Evolutionary conservation across 75 land plant species (phyloP), one percentile per base, ranked within the genome.

Genomic region (Selaginella tamariscina): DNA sequence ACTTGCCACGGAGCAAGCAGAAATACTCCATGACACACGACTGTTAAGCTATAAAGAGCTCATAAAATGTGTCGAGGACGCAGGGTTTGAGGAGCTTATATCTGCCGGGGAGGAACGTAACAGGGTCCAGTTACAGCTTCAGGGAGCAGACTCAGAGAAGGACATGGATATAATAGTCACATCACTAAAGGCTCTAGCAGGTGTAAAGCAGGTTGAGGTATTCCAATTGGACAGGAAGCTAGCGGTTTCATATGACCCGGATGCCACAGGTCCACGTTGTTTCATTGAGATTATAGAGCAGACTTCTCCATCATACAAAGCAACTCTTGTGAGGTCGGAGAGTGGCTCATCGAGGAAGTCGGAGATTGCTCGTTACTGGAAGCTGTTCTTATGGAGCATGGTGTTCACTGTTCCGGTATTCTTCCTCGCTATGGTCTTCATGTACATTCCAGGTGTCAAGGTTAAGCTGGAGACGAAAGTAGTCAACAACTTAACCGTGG

Each of bases 1-100:
- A n/a, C 82, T 92, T n/a, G 82, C 90, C 27, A 81, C 92, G 32
- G 95, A 89, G 68, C 88, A 88, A 78, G 89, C 89, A 32, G 88
- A 83, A 67, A 65, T 92, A 2, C 88, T 81, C 24, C 85, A 82
- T 81, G 86, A 92, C 65, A 84, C 87, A 22, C 76, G 56, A 8
- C 2, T 81, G 5, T 79, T 83, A 29, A 71, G 71, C 33, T 65
- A 70, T 55, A 67, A 59, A 18, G 83, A 73, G 30, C 71, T 92
- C 1, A 64, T 83, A 55, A 68, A 71, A 56, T 71, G 75, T 11
- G 55, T 92, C 11, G 82, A 80, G 62, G 84, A 88, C 74, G 81
- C 83, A 27, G 97, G 97, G 2, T 89, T 85, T 78, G 85, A 83
- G 33, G 89, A 86, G 56, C 77, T 88, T 0, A 79, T 92, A 5